A percentile compares a stretch with the other conserved stretches of the same genome.
Conservation (phyloP, 306 rosid species). For the Acacia melanoxylon region DNA sequence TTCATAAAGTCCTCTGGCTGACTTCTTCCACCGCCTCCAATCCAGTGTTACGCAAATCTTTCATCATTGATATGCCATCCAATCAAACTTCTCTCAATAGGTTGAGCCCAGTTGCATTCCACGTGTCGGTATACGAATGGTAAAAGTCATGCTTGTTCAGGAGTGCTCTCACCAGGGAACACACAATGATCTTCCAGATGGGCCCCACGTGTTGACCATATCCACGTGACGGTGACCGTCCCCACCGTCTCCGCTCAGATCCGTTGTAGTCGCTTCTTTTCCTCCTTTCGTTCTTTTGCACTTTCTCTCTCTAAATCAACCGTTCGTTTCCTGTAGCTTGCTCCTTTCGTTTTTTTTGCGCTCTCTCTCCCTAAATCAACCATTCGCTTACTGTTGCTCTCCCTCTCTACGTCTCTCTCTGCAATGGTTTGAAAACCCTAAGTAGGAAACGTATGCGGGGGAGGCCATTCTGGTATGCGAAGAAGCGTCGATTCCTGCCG, state of each 20-base stretch:
- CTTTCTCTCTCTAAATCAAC: neutral
- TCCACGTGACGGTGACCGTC: constrained; percentile 47
- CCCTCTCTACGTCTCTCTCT: neutral
- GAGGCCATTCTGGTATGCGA: constrained; percentile 28
- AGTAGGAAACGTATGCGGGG: neutral
- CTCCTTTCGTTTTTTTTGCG: too few relatives aligned
- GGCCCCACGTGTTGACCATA: constrained; percentile 45
- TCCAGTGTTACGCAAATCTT: neutral
- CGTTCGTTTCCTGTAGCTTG: neutral
- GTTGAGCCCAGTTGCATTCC: too few relatives aligned
- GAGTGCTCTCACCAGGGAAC: neutral
- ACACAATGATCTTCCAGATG: neutral
- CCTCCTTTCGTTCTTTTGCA: neutral
- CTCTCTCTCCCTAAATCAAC: neutral
- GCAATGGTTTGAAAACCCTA: constrained; percentile 32
- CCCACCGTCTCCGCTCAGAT: constrained; percentile 53
- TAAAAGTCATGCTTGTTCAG: fast-evolving
- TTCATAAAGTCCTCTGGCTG: constrained; percentile 20
- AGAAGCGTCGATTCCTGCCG: constrained; percentile 10
- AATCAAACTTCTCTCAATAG: neutral
- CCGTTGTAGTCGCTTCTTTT: constrained; percentile 45
- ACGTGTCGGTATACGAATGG: neutral
- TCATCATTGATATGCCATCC: neutral
- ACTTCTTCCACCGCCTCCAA: constrained; percentile 22
- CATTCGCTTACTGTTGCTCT: neutral